Percentiles rank a stretch among this genome's conserved stretches.
Evolutionary conservation across 768 basidiomycete species (phyloP).

Genomic region (Termitomyces sp.): DNA sequence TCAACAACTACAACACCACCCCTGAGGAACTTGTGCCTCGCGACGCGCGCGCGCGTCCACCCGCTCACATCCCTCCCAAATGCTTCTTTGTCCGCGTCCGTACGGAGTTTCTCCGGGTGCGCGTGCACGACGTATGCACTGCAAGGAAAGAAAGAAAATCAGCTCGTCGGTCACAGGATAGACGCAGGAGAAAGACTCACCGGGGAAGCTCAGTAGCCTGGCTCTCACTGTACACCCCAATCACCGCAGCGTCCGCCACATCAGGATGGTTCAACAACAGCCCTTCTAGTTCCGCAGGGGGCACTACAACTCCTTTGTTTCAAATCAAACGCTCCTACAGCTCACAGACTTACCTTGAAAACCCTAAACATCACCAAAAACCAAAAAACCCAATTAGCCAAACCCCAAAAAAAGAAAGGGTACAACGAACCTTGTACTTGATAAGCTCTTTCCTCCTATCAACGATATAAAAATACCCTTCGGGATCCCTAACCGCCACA

Average conservation of each 20-base stretch:
- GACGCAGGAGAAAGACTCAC: constrained; percentile 22
- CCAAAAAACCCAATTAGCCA: not conserved
- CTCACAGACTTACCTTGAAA: constrained; percentile 69
- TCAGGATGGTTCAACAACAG: constrained; percentile 70
- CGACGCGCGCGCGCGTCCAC: constrained; percentile 69
- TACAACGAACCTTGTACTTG: constrained; percentile 55
- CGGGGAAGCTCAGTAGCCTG: constrained; percentile 82
- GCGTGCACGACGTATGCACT: constrained; percentile 64
- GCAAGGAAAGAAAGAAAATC: no score
- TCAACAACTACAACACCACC: constrained; percentile 70
- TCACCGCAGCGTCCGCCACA: constrained; percentile 76
- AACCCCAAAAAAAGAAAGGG: not conserved
- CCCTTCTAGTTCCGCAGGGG: constrained; percentile 83
- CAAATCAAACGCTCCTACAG: no score
- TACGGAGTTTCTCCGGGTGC: constrained; percentile 26
- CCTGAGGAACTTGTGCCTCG: constrained; percentile 69
- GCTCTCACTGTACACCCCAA: constrained; percentile 60
- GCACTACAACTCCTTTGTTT: no score
- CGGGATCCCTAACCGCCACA: constrained; percentile 58
- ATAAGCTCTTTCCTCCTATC: constrained; percentile 73
- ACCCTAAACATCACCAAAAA: constrained; percentile 35
- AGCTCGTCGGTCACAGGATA: no score
- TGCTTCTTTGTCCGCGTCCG: constrained; percentile 27
- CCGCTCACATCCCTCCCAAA: constrained; percentile 48
- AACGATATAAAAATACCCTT: constrained; percentile 73